phyloP scores from a whole-genome alignment of 306 rosid genomes.

The Aeschynomene evenia region DNA sequence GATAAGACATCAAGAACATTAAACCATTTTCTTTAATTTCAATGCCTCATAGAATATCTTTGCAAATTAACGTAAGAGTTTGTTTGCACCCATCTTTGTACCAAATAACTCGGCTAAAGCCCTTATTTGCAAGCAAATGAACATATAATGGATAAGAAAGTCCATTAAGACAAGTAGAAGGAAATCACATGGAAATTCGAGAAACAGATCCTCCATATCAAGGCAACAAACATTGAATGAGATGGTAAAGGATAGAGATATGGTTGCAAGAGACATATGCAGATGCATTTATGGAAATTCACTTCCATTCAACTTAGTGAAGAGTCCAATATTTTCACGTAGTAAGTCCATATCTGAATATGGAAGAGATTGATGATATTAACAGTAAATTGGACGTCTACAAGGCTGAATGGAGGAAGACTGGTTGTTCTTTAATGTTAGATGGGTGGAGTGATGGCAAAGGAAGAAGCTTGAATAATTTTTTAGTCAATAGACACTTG shows the following conservation, averaged over 20 bases:
- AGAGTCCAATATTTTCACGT: no score
- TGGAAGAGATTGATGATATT: no score
- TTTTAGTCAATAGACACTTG: background rate
- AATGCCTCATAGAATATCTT: background rate
- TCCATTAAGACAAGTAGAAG: background rate
- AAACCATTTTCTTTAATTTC: conserved; percentile 10
- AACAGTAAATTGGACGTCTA: no score
- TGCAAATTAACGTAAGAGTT: background rate
- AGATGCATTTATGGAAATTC: no score
- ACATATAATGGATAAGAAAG: background rate
- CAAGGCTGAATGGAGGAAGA: no score
- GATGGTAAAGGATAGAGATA: no score
- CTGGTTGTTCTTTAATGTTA: no score
- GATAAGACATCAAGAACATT: conserved; percentile 30
- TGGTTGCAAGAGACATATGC: no score
- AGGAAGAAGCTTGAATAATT: background rate
- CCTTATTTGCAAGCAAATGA: background rate
- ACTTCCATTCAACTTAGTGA: no score
- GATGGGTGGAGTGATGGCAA: no score
- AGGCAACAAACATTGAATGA: background rate
- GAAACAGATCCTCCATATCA: background rate
- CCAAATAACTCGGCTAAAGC: conserved; percentile 1
- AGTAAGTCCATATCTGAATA: no score
- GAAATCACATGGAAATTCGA: background rate
- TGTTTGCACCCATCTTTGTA: background rate